Conservation (phyloP, 345 rosid species). For the Kandelia obovata region DNA sequence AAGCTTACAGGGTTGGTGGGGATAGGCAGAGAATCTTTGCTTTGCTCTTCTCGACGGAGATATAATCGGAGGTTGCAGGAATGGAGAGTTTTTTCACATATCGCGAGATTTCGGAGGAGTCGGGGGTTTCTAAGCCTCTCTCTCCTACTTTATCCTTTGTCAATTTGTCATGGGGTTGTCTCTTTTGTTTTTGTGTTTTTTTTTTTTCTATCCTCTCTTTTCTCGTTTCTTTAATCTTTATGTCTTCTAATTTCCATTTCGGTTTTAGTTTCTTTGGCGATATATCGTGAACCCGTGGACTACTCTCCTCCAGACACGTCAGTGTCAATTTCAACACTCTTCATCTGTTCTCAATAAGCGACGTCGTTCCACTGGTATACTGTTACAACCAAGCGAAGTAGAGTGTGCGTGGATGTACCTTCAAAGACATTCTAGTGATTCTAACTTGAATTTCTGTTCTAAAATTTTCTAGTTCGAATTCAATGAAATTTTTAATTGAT, state of each 20-base stretch:
- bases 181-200: neutral
- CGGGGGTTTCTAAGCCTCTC: too few relatives aligned
- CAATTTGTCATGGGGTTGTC: conserved; percentile 20
- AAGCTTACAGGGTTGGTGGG: neutral
- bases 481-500: too few relatives aligned
- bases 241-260: neutral
- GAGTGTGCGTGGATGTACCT: too few relatives aligned
- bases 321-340: neutral
- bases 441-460: too few relatives aligned
- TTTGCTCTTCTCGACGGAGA: conserved; percentile 40
- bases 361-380: conserved; percentile 2
- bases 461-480: too few relatives aligned
- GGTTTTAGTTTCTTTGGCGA: conserved; percentile 27
- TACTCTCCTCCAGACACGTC: conserved; percentile 1
- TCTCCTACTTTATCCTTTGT: too few relatives aligned
- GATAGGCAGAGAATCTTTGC: conserved; percentile 20
- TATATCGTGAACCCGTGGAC: conserved; percentile 26
- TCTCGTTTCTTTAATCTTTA: conserved; percentile 15
- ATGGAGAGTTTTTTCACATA: conserved; percentile 21
- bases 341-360: neutral
- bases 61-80: conserved; percentile 39
- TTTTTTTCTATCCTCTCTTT: neutral
- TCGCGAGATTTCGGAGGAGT: conserved; percentile 43
- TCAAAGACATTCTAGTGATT: neutral
- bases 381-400: too few relatives aligned